These are phyloP conservation scores for Carex arenaria DNA, from an alignment of 202 grass and related monocot species.

Conservation along the genomic window DNA sequence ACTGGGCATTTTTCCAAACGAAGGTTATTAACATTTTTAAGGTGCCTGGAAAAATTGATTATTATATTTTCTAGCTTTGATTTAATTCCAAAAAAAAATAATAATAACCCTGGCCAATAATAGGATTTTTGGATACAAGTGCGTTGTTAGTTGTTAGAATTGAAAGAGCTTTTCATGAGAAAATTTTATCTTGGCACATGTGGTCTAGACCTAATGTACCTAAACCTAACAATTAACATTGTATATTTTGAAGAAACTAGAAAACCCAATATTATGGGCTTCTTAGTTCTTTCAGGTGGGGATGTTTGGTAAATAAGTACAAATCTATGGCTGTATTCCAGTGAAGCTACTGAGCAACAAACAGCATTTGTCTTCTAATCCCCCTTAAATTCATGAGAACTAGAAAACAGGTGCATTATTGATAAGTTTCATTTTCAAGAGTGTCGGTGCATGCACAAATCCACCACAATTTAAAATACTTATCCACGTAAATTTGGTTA, in stretches of 20 bases:
- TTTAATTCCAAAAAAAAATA: neutral
- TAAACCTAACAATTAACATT: neutral
- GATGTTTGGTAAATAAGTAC: constrained; percentile 29
- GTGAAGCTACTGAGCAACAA: constrained; percentile 15
- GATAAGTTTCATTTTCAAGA: constrained; percentile 14
- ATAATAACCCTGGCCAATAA: neutral
- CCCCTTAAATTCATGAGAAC: neutral
- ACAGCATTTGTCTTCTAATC: constrained; percentile 6
- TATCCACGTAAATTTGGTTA: neutral
- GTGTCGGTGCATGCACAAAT: constrained; percentile 21
- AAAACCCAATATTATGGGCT: neutral
- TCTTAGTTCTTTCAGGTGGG: neutral
- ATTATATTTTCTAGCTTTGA: neutral
- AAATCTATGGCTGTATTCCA: constrained; percentile 14
- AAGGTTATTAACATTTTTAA: neutral
- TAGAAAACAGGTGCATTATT: constrained; percentile 10
- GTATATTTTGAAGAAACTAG: neutral
- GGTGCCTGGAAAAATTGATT: too few relatives aligned
- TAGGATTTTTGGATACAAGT: neutral
- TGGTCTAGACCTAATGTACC: neutral
- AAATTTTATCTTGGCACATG: neutral
- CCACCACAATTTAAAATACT: too few relatives aligned
- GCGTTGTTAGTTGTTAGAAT: constrained; percentile 23
- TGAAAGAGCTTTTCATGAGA: neutral
- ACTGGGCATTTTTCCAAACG: neutral